Conservation (phyloP, 2,329 filamentous ascomycete species). For the Beauveria brongniartii region DNA sequence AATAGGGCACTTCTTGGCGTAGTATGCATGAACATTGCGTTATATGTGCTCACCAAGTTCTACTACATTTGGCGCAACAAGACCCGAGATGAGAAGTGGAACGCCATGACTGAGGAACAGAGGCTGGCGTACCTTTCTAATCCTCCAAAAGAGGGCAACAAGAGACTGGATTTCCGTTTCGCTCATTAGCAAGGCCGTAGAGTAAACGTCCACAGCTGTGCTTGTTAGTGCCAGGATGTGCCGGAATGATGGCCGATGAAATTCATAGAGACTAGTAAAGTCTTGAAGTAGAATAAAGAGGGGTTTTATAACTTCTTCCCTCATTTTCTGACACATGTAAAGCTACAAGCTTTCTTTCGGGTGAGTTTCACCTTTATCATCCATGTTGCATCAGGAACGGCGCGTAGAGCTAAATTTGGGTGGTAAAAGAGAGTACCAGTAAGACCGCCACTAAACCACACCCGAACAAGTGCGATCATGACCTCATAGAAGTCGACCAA, state of each 20-base stretch:
- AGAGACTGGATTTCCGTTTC: conserved; percentile 35
- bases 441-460: conserved; percentile 12
- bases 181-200: conserved; percentile 18
- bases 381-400: too few relatives aligned
- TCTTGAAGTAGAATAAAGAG: too few relatives aligned
- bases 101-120: conserved; percentile 35
- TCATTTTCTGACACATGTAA: too few relatives aligned
- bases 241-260: too few relatives aligned
- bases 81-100: conserved; percentile 36
- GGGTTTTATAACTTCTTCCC: too few relatives aligned
- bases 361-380: too few relatives aligned
- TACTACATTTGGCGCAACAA: conserved; percentile 46
- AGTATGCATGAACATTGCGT: conserved; percentile 36
- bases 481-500: conserved; percentile 1
- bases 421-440: too few relatives aligned
- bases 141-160: conserved; percentile 37
- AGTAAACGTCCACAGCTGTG: background rate
- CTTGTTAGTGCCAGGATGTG: background rate
- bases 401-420: too few relatives aligned
- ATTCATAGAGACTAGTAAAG: background rate
- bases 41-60: conserved; percentile 40
- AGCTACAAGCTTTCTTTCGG: too few relatives aligned
- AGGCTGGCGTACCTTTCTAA: conserved; percentile 24
- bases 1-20: conserved; percentile 44
- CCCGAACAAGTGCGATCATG: background rate